A percentile compares a stretch with the other conserved stretches of the same genome.
These are phyloP conservation scores for Exophiala sp. DNA, from an alignment of 2,329 filamentous ascomycete genomes.

Conservation along the genomic window DNA sequence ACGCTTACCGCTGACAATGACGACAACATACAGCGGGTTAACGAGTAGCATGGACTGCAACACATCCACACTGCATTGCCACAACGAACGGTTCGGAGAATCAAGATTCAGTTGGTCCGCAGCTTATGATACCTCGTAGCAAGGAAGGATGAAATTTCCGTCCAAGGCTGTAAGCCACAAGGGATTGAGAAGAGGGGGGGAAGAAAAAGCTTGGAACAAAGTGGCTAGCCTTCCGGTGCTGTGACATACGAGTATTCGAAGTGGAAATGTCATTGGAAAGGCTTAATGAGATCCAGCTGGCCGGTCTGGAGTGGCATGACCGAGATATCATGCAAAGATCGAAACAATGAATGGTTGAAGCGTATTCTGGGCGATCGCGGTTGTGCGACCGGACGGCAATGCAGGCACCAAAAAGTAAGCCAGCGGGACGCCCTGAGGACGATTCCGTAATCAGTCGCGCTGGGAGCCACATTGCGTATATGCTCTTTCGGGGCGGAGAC, in stretches of 20 bases:
- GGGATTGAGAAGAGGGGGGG: background rate
- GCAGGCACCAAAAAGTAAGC: background rate
- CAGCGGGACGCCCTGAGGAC: background rate
- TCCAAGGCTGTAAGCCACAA: background rate
- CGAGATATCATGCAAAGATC: background rate
- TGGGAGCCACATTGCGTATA: background rate
- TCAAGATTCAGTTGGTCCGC: background rate
- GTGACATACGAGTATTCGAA: background rate
- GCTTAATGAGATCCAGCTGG: background rate
- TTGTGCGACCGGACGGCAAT: no score
- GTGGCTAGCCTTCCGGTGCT: background rate
- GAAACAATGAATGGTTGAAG: background rate
- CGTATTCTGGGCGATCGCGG: background rate
- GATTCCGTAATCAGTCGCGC: background rate
- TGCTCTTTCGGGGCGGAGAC: background rate
- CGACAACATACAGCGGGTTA: conserved; percentile 5
- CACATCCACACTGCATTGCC: conserved; percentile 1
- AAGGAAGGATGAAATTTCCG: background rate
- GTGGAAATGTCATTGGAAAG: no score
- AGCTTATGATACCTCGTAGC: background rate
- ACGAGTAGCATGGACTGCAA: conserved; percentile 2
- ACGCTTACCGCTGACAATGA: conserved; percentile 15
- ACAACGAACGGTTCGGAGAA: background rate
- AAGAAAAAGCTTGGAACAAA: background rate
- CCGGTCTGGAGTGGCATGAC: background rate